These are phyloP conservation scores for Verbena officinalis DNA, from an alignment of 257 asterid species.

Conservation along the genomic window DNA sequence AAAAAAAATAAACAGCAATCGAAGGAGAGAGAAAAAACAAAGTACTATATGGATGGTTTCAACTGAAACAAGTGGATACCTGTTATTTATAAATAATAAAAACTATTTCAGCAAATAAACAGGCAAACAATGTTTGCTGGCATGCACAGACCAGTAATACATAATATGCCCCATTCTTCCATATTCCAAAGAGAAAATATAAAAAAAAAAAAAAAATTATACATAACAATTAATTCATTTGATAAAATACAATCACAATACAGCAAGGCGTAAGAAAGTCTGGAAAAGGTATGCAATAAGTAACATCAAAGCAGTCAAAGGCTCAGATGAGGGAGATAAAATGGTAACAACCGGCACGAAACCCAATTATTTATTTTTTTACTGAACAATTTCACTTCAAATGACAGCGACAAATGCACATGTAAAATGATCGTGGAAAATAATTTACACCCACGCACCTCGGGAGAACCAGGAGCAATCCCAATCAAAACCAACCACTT, in stretches of 20 bases:
- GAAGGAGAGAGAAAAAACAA: background rate
- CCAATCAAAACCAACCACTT: slow-evolving; percentile 98
- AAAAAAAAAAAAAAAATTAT: background rate
- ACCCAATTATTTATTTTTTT: background rate
- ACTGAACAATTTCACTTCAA: background rate
- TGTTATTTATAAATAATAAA: too few species aligned
- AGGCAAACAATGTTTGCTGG: too few species aligned
- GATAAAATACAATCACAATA: background rate
- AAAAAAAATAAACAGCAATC: background rate
- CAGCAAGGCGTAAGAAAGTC: background rate
- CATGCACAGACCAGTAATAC: too few species aligned
- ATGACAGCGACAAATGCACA: slow-evolving; percentile 5
- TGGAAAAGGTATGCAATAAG: slow-evolving; percentile 3
- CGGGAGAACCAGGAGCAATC: slow-evolving; percentile 91
- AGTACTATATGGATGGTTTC: background rate
- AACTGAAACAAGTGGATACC: slow-evolving; percentile 9
- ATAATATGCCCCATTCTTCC: background rate
- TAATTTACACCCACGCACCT: slow-evolving; percentile 48
- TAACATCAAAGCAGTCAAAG: slow-evolving; percentile 1
- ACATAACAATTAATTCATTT: background rate
- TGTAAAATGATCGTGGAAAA: slow-evolving; percentile 2
- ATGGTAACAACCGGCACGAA: background rate
- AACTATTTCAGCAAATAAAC: too few species aligned
- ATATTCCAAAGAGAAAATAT: background rate
- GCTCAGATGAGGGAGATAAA: background rate